Base-by-base conservation (phyloP, 371 early-diverging fungal genomes). In the Lichtheimia hyalospora region DNA sequence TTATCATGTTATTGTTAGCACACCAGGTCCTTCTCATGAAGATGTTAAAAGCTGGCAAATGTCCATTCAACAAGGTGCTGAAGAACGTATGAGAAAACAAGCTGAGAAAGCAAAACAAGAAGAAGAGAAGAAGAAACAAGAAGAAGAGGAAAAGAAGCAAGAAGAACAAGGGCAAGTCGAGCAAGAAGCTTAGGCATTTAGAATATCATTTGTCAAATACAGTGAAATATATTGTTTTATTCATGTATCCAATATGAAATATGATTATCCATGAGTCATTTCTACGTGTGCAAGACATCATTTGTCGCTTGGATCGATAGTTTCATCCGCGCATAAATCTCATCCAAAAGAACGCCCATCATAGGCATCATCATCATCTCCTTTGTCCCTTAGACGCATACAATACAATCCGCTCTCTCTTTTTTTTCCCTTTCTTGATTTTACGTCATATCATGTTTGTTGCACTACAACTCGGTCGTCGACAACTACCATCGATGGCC, bases 1-100 rank as follows among this genome's bases (percentile, higher is more conserved):
- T 2, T 77, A 70, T 34, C 70, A 74, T 54, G 66, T 67, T 16
- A 70, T 63, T 6, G 18, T 60, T 15, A 66, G 65, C 42, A 77
- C 77, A 20, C 67, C 66, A 2, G 63, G 48, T 10, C 53, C 68
- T 2, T 39, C 55, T 1, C 46, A 60, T 1, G 60, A 65, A 7
- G 63, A 72, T 20, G 57, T 70, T 0, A 46, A 23, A 12, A 12
- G 24, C 12, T 67, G 64, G 70, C 64, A 60, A 7, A 21, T 42
- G 4, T 28, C 57, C 2, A 64, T 72, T 0, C 42, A 50, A 34
- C 23, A 41, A 1, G 39, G 39, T 10, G 64, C 54, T 0, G 6
- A 24, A 16, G 49, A 52, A 28, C 54, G 61, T 3, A 34, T 61
- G 24, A 42, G 44, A 18, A 56, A n/a, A 20, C 10, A 54, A 20